phyloP scores from a whole-genome alignment of 345 rosid species.

The Citropsis articulata region DNA sequence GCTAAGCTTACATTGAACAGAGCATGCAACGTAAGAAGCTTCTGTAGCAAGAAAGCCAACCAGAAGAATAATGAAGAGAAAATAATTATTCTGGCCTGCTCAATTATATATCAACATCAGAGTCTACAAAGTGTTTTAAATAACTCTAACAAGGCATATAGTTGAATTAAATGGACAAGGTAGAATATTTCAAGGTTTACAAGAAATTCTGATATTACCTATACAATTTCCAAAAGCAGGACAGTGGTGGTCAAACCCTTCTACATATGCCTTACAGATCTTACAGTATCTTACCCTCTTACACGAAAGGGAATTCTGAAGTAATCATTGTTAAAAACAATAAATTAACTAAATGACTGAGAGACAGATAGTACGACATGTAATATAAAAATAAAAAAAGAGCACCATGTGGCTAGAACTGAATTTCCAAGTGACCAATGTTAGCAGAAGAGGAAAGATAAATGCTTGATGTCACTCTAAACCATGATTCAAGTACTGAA shows the following conservation, averaged over 20 bases:
- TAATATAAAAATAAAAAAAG: neutral
- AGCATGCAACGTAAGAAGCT: conserved; percentile 42
- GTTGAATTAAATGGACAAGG: neutral
- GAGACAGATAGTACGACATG: neutral
- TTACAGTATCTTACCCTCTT: conserved; percentile 53
- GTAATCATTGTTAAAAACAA: neutral
- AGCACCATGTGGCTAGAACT: too few relatives aligned
- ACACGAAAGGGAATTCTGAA: conserved; percentile 26
- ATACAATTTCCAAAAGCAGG: conserved; percentile 78
- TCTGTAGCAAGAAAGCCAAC: conserved; percentile 52
- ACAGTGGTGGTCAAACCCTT: conserved; percentile 69
- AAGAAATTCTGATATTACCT: conserved; percentile 30
- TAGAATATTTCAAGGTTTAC: neutral
- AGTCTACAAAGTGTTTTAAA: neutral
- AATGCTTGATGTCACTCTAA: neutral
- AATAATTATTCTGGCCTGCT: conserved; percentile 58
- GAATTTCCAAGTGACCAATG: neutral
- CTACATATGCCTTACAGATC: conserved; percentile 44
- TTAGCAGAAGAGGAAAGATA: neutral
- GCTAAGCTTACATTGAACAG: conserved; percentile 40
- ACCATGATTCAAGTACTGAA: neutral
- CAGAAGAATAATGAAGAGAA: conserved; percentile 54
- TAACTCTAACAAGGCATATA: neutral
- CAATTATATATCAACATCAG: neutral
- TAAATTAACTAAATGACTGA: neutral